Evolutionary conservation across 306 rosid genomes (phyloP).

Genomic region (Cucumis hystrix): DNA sequence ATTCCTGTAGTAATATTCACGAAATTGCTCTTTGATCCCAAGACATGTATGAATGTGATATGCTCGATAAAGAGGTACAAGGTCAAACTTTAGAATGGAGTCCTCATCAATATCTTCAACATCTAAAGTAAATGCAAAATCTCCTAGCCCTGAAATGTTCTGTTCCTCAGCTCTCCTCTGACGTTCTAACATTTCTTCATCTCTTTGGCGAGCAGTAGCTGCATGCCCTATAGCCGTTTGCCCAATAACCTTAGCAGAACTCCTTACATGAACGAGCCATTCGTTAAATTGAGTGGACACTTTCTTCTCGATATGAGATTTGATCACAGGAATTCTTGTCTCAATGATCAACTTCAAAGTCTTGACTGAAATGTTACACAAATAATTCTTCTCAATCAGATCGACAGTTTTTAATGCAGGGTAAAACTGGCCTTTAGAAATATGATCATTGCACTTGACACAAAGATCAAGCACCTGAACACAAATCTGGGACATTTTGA

Average conservation of each 20-base stretch:
- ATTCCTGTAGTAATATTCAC: conserved; percentile 68
- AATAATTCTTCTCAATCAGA: conserved; percentile 56
- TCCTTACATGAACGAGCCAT: conserved; percentile 80
- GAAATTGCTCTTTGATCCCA: conserved; percentile 71
- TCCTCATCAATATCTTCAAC: conserved; percentile 66
- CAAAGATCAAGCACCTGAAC: conserved; percentile 76
- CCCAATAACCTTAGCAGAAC: conserved; percentile 73
- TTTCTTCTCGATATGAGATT: conserved; percentile 71
- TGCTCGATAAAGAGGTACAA: conserved; percentile 87
- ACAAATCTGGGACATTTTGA: conserved; percentile 64
- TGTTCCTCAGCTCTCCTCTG: conserved; percentile 59
- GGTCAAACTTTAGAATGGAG: conserved; percentile 53
- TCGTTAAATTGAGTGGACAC: conserved; percentile 73
- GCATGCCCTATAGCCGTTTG: conserved; percentile 66
- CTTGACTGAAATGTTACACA: conserved; percentile 51
- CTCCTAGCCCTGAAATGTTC: conserved; percentile 29
- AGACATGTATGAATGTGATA: conserved; percentile 75
- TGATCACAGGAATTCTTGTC: conserved; percentile 61
- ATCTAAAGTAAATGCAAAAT: conserved; percentile 42
- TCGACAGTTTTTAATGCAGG: conserved; percentile 75
- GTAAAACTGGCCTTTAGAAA: conserved; percentile 54
- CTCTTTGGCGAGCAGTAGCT: conserved; percentile 62
- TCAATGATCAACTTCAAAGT: conserved; percentile 50
- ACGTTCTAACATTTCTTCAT: conserved; percentile 58
- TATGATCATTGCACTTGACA: conserved; percentile 70